Evolutionary conservation across 108 stramenopile species (phyloP).

Genomic region (Licmophora abbreviata): DNA sequence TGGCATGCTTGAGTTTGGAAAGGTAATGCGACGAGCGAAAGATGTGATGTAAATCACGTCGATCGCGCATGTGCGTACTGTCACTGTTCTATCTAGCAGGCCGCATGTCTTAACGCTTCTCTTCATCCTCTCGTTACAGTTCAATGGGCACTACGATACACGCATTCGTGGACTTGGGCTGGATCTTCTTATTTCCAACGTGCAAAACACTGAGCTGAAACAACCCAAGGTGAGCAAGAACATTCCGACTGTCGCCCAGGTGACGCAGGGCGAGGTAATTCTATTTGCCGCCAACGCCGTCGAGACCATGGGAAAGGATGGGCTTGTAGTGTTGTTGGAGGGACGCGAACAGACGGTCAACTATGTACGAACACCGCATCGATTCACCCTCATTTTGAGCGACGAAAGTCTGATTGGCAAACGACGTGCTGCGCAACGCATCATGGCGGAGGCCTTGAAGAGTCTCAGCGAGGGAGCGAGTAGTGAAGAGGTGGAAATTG

Average conservation of each 20-base stretch:
- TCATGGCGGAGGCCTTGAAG: conserved; percentile 61
- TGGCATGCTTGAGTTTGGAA: conserved; percentile 74
- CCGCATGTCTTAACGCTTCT: too few relatives aligned
- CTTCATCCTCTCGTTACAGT: too few relatives aligned
- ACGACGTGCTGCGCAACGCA: conserved; percentile 76
- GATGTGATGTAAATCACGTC: too few relatives aligned
- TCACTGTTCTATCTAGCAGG: too few relatives aligned
- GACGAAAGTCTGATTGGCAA: conserved; percentile 79
- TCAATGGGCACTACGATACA: conserved; percentile 60
- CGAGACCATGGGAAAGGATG: conserved; percentile 54
- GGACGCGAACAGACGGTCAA: conserved; percentile 86
- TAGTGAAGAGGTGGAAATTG: too few relatives aligned
- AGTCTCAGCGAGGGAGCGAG: neutral
- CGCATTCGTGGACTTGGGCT: conserved; percentile 69
- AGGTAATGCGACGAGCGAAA: too few relatives aligned
- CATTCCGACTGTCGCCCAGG: conserved; percentile 83
- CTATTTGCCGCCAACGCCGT: conserved; percentile 68
- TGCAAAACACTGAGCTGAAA: conserved; percentile 80
- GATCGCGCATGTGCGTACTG: too few relatives aligned
- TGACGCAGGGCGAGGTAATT: conserved; percentile 85
- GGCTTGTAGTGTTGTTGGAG: conserved; percentile 69
- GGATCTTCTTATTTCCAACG: conserved; percentile 57
- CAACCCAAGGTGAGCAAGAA: conserved; percentile 64
- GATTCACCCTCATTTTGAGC: conserved; percentile 61
- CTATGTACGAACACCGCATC: conserved; percentile 67